Base-by-base conservation (phyloP, 2,329 filamentous ascomycete species). In the Colletotrichum sidae region DNA sequence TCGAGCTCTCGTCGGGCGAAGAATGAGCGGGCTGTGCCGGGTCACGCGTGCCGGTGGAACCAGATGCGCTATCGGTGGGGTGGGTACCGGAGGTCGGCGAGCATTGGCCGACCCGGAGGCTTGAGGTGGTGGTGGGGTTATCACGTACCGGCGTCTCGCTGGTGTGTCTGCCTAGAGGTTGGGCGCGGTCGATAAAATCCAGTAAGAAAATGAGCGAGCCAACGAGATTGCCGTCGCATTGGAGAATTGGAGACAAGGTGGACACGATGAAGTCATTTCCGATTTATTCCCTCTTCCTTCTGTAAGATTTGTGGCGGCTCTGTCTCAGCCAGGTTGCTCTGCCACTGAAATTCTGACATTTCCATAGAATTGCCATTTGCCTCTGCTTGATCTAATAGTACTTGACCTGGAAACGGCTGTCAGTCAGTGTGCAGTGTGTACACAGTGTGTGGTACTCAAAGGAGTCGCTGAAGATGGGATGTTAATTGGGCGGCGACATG, bases 71-170 rank as follows among this genome's bases (percentile, higher is more conserved):
- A 54, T 42, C 63, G 59, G 53, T 34, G 44, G 38, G 25, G 53
- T 63, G 58, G 59, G 41, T 12, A 38, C 52, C 44, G 34, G 46
- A 17, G 34, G 9, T 13, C 58, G 63, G 53, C 53, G 47, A 11
- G 34, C 52, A 63, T 63, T 66, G 52, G 63, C 63, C 46, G 59
- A 63, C 41, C 47, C 63, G 58, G 58, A 57, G 63, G 41, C 42
- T 17, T 17, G 17, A 17, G 17, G 17, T 63, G 47, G 17, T 63
- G 47, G 33, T 41, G 34, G 13, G 13, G 42, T 8, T 15, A 15
- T 15, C 17, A 12, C 44, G 25, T 25, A 25, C 25, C 25, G 25
- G 25, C 25, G 37, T 45, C 8, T 13, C 47, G 51, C 45, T 58
- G 38, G 46, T 49, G 49, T 34, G 13, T 42, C 35, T 52, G 62